Conservation (phyloP, 2,329 filamentous ascomycete genomes). For the Xylaria polymorpha region DNA sequence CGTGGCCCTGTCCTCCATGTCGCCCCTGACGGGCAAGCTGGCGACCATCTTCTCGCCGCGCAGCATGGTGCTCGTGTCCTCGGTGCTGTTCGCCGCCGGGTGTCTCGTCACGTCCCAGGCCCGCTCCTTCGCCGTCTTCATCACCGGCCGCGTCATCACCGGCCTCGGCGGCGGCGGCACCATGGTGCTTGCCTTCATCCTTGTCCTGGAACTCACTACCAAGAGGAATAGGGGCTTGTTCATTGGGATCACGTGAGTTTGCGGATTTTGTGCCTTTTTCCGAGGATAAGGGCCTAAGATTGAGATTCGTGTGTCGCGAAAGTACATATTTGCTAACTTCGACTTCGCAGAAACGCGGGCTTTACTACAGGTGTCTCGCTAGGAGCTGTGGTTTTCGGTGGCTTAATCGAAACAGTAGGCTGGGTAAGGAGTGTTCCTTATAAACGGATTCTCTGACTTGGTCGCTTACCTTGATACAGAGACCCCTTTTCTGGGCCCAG, state of each 20-base stretch:
- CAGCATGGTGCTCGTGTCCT: conserved; percentile 71
- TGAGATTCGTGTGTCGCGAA: too few relatives aligned
- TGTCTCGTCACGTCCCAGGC: conserved; percentile 73
- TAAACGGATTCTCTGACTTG: background rate
- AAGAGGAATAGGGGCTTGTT: conserved; percentile 76
- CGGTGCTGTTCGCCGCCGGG: conserved; percentile 69
- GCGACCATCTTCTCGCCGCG: conserved; percentile 79
- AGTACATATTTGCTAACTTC: too few relatives aligned
- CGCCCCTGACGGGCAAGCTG: conserved; percentile 77
- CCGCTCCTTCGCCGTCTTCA: conserved; percentile 68
- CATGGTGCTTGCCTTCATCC: conserved; percentile 77
- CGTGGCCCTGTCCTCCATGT: conserved; percentile 68
- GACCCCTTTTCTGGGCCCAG: conserved; percentile 81
- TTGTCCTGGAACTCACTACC: conserved; percentile 78
- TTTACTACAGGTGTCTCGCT: conserved; percentile 78
- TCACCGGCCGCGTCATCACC: conserved; percentile 74
- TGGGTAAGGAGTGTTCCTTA: conserved; percentile 66
- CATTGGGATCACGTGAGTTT: conserved; percentile 70
- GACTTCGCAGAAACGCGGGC: conserved; percentile 67
- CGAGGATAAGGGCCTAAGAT: too few relatives aligned
- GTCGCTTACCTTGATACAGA: conserved; percentile 50
- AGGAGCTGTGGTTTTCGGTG: conserved; percentile 77
- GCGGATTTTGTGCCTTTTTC: background rate
- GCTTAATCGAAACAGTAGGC: conserved; percentile 70
- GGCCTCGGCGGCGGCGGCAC: conserved; percentile 78